These are phyloP conservation scores for Penicillium sp. DNA, from an alignment of 2,329 filamentous ascomycete genomes.

Conservation along the genomic window DNA sequence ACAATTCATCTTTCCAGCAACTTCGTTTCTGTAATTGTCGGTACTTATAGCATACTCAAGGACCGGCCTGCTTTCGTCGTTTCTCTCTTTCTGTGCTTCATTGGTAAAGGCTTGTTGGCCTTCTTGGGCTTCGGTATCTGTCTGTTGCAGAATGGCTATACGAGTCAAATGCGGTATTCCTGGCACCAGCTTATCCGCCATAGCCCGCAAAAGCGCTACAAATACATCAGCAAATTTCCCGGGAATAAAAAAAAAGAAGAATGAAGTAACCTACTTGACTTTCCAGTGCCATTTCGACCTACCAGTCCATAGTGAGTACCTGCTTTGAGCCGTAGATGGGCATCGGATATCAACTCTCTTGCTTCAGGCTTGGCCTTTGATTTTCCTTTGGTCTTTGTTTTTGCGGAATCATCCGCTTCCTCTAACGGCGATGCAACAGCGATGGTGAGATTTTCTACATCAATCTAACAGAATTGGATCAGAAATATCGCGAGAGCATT, in stretches of 20 bases:
- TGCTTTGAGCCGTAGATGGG: conserved; percentile 72
- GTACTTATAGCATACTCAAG: conserved; percentile 69
- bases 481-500: background rate
- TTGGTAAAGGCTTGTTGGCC: conserved; percentile 25
- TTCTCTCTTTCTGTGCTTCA: conserved; percentile 13
- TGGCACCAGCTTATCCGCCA: conserved; percentile 78
- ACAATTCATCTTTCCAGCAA: conserved; percentile 67
- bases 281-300: conserved; percentile 81
- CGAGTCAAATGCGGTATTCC: conserved; percentile 71
- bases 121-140: conserved; percentile 46
- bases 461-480: conserved; percentile 55
- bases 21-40: conserved; percentile 55
- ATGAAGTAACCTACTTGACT: conserved; percentile 64
- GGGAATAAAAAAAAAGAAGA: background rate
- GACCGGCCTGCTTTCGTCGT: conserved; percentile 53
- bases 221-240: conserved; percentile 5
- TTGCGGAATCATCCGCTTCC: conserved; percentile 26
- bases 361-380: conserved; percentile 58
- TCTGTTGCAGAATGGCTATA: conserved; percentile 73
- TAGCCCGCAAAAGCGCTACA: conserved; percentile 71
- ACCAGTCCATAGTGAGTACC: conserved; percentile 77
- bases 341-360: conserved; percentile 70
- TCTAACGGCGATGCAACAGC: conserved; percentile 54
- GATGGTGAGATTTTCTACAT: conserved; percentile 75
- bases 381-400: conserved; percentile 44